phyloP scores from a whole-genome alignment of 768 basidiomycete species.

The Xanthoconium stramineum region DNA sequence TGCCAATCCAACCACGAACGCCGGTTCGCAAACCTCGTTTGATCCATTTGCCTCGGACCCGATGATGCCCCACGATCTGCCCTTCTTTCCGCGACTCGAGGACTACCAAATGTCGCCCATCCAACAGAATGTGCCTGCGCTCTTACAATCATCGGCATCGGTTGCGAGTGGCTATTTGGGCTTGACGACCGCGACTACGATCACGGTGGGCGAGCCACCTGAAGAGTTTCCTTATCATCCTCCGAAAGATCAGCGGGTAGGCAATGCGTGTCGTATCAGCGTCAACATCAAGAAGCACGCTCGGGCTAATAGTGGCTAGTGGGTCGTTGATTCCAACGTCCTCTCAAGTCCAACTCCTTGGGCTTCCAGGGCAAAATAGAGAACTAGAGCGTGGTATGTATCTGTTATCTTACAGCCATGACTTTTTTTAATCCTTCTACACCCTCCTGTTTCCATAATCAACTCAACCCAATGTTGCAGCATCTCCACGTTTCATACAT shows the following conservation, averaged over 20 bases:
- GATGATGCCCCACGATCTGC: constrained; percentile 7
- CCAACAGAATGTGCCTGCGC: neutral
- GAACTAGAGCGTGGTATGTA: neutral
- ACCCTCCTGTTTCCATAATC: constrained; percentile 2
- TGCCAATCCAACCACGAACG: neutral
- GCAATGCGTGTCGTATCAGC: constrained; percentile 40
- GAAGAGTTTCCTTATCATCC: constrained; percentile 34
- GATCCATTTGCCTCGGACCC: constrained; percentile 22
- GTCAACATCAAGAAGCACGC: constrained; percentile 32
- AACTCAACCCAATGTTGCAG: neutral
- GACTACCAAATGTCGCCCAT: constrained; percentile 4
- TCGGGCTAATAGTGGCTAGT: constrained; percentile 13
- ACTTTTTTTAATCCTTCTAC: neutral
- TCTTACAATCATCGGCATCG: neutral
- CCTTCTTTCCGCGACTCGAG: constrained; percentile 8
- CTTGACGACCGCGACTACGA: neutral
- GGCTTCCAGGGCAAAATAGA: neutral
- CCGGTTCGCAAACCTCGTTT: constrained; percentile 9
- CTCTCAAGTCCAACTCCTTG: neutral
- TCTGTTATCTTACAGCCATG: neutral
- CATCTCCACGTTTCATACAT: neutral
- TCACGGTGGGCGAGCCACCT: neutral
- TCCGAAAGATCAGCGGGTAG: constrained; percentile 30
- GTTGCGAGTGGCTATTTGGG: neutral
- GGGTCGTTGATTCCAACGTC: too few relatives aligned